Conservation (phyloP, 805 yeast species). For the Metschnikowia lochheadii region DNA sequence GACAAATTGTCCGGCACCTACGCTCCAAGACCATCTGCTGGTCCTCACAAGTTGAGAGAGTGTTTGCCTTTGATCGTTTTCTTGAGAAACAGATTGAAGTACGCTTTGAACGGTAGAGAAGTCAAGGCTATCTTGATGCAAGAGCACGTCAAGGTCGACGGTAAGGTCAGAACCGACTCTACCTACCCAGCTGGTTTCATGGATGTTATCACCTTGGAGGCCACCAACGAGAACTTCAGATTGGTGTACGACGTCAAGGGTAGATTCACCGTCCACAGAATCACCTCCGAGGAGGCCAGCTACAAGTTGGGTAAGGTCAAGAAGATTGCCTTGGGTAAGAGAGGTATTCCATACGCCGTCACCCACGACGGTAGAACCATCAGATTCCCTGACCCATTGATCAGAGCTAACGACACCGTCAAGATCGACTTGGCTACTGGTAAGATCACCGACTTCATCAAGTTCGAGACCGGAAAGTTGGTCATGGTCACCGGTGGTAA, state of each 20-base stretch:
- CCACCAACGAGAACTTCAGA: slow-evolving; percentile 99
- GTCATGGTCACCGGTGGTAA: slow-evolving; percentile 97
- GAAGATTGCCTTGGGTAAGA: slow-evolving; percentile 97
- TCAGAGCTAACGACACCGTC: slow-evolving; percentile 97
- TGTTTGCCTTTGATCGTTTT: slow-evolving; percentile 95
- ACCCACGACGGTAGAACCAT: slow-evolving; percentile 99
- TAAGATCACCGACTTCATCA: slow-evolving; percentile 84
- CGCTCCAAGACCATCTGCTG: slow-evolving; percentile 99
- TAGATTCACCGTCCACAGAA: slow-evolving; percentile 99
- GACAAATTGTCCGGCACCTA: slow-evolving; percentile 99
- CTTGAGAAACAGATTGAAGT: slow-evolving; percentile 97
- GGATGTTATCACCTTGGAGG: slow-evolving; percentile 97
- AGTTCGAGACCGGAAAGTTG: slow-evolving; percentile 85
- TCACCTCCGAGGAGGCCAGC: slow-evolving; percentile 96
- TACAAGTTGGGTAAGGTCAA: slow-evolving; percentile 98
- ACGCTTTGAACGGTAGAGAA: slow-evolving; percentile 98
- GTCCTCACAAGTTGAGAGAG: slow-evolving; percentile 99
- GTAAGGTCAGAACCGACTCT: slow-evolving; percentile 98
- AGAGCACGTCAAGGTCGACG: slow-evolving; percentile 97
- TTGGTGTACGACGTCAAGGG: slow-evolving; percentile 98
- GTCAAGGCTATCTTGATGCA: slow-evolving; percentile 97
- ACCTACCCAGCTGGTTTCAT: slow-evolving; percentile 99
- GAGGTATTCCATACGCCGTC: slow-evolving; percentile 96
- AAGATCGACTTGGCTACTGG: slow-evolving; percentile 95
- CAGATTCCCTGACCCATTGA: slow-evolving; percentile 98